Evolutionary conservation across 495 filamentous ascomycete species (phyloP).

Genomic region (Aspergillus asperescens): DNA sequence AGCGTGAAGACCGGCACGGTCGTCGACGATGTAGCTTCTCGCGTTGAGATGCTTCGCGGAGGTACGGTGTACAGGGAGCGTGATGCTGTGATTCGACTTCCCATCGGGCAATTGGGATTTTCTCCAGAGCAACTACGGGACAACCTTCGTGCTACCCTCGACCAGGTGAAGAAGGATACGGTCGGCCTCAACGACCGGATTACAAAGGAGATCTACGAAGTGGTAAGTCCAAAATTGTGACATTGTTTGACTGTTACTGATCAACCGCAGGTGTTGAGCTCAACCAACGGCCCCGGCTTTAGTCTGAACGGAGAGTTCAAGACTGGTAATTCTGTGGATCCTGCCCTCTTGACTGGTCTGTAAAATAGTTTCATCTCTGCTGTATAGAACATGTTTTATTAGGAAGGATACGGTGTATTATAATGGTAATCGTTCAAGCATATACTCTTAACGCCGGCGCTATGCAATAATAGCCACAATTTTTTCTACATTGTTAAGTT

Average conservation of each 20-base stretch:
- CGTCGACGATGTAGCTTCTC: constrained; percentile 64
- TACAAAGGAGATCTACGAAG: constrained; percentile 81
- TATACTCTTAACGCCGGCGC: constrained; percentile 39
- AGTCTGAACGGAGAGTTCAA: constrained; percentile 73
- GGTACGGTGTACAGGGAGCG: constrained; percentile 83
- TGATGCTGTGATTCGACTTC: constrained; percentile 76
- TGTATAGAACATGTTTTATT: constrained; percentile 46
- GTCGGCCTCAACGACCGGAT: constrained; percentile 60
- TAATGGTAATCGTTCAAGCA: constrained; percentile 48
- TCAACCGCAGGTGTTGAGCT: constrained; percentile 65
- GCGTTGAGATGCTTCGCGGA: constrained; percentile 74
- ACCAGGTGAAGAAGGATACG: constrained; percentile 72
- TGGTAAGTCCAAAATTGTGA: constrained; percentile 47
- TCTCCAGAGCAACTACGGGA: constrained; percentile 77
- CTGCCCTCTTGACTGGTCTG: constrained; percentile 37
- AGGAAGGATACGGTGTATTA: constrained; percentile 43
- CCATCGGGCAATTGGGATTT: constrained; percentile 86
- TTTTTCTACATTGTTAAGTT: constrained; percentile 53
- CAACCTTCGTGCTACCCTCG: constrained; percentile 77
- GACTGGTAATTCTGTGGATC: constrained; percentile 50
- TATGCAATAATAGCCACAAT: constrained; percentile 29
- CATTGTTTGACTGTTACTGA: background rate
- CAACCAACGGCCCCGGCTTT: constrained; percentile 81
- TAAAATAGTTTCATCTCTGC: constrained; percentile 38
- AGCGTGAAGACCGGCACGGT: constrained; percentile 81